Evolutionary conservation across 352 stramenopile genomes (phyloP).

Genomic region (Phytophthora citrophthora): DNA sequence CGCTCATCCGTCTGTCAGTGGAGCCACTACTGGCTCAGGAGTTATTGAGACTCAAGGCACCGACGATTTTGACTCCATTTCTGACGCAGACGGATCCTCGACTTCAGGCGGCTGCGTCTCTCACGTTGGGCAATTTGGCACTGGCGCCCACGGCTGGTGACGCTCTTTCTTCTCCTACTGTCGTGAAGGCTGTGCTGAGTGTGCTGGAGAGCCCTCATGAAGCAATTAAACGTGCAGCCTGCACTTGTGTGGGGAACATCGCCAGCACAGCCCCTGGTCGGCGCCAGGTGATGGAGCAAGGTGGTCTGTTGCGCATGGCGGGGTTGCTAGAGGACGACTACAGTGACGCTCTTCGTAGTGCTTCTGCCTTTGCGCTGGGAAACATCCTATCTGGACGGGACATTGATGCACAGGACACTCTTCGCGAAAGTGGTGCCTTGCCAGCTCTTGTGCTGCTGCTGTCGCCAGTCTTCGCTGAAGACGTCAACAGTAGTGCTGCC

Average conservation of each 20-base stretch:
- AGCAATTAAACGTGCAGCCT: slow-evolving; percentile 61
- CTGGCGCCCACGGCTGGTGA: slow-evolving; percentile 42
- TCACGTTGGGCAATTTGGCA: slow-evolving; percentile 71
- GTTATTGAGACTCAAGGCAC: slow-evolving; percentile 57
- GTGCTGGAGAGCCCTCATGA: slow-evolving; percentile 63
- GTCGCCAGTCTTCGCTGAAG: slow-evolving; percentile 67
- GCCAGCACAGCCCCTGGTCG: slow-evolving; percentile 47
- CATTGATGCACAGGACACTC: slow-evolving; percentile 57
- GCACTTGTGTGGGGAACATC: slow-evolving; percentile 63
- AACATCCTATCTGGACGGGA: slow-evolving; percentile 71
- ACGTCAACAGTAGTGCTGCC: slow-evolving; percentile 71
- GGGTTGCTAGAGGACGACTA: slow-evolving; percentile 57
- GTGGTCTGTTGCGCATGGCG: slow-evolving; percentile 50
- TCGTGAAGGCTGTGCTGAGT: slow-evolving; percentile 51
- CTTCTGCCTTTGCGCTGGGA: slow-evolving; percentile 67
- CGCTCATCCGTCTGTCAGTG: slow-evolving; percentile 65
- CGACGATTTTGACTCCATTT: slow-evolving; percentile 49
- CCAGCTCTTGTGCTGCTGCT: slow-evolving; percentile 66
- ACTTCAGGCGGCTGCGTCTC: slow-evolving; percentile 66
- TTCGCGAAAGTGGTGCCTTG: slow-evolving; percentile 64
- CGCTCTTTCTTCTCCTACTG: slow-evolving; percentile 36
- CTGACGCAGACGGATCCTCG: slow-evolving; percentile 54
- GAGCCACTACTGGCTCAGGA: slow-evolving; percentile 61
- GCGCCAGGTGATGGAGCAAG: slow-evolving; percentile 52
- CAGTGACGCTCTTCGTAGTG: slow-evolving; percentile 63